Evolutionary conservation across 805 yeast species (phyloP).

Genomic region (Candida ortonii): DNA sequence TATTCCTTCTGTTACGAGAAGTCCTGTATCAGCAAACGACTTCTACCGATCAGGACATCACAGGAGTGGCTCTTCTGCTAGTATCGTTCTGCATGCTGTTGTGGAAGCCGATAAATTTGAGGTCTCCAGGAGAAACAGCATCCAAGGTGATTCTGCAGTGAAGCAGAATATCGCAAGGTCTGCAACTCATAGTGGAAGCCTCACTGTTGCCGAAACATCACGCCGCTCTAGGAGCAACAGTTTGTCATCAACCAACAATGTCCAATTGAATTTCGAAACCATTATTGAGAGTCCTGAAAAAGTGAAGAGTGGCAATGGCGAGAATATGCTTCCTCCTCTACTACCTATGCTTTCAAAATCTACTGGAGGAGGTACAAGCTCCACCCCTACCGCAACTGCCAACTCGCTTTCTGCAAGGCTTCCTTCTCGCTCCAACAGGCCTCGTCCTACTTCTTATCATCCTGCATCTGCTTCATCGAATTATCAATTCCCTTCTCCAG

Average conservation of each 20-base stretch:
- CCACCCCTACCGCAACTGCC: slow-evolving; percentile 40
- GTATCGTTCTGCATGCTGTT: slow-evolving; percentile 68
- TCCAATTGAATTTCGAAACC: slow-evolving; percentile 37
- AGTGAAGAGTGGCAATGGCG: slow-evolving; percentile 5
- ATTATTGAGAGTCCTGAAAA: slow-evolving; percentile 44
- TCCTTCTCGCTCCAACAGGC: slow-evolving; percentile 47
- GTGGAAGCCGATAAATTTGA: slow-evolving; percentile 56
- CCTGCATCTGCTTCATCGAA: slow-evolving; percentile 49
- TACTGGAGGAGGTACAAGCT: slow-evolving; percentile 12
- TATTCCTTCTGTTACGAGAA: slow-evolving; percentile 23
- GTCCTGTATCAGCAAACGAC: slow-evolving; percentile 14
- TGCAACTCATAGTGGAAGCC: slow-evolving; percentile 24
- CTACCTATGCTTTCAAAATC: slow-evolving; percentile 27
- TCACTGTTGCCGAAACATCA: slow-evolving; percentile 7
- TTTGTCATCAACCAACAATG: slow-evolving; percentile 10
- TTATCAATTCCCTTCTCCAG: slow-evolving; percentile 27
- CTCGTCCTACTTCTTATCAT: slow-evolving; percentile 83
- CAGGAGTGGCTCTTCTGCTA: slow-evolving; percentile 49
- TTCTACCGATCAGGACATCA: slow-evolving; percentile 23
- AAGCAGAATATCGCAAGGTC: slow-evolving; percentile 32
- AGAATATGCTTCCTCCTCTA: slow-evolving; percentile 24
- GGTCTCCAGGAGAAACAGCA: slow-evolving; percentile 32
- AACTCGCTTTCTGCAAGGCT: slow-evolving; percentile 17
- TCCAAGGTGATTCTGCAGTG: slow-evolving; percentile 19
- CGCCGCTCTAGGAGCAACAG: slow-evolving; percentile 18